Percentiles rank a stretch among this genome's conserved stretches.
phyloP scores from a whole-genome alignment of 257 asterid genomes.

The Sherardia arvensis region DNA sequence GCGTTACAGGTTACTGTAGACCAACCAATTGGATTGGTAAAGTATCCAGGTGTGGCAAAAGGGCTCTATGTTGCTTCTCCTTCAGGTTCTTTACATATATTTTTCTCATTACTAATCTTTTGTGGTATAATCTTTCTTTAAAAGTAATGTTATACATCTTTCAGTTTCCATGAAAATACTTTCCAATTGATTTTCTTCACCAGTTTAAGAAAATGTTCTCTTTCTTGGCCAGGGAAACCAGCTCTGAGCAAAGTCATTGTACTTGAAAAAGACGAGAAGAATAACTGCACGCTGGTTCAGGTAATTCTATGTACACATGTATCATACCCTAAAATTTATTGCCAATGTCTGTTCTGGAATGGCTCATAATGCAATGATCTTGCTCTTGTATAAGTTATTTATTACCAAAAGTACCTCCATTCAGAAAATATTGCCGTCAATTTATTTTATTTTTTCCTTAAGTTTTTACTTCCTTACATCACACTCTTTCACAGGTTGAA shows the following conservation, averaged over 20 bases:
- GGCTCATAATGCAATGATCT: background rate
- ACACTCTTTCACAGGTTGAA: conserved; percentile 43
- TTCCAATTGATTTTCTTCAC: background rate
- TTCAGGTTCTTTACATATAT: conserved; percentile 44
- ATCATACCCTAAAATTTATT: background rate
- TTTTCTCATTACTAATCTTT: background rate
- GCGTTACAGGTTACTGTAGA: conserved; percentile 50
- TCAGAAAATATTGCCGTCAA: background rate
- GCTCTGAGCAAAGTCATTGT: conserved; percentile 67
- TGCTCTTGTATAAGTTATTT: background rate
- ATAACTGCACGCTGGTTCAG: conserved; percentile 71
- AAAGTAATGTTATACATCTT: background rate
- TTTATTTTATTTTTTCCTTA: background rate
- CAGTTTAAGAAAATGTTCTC: conserved; percentile 3
- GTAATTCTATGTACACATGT: conserved; percentile 26
- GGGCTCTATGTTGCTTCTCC: conserved; percentile 92
- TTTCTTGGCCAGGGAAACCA: conserved; percentile 63
- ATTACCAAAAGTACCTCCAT: background rate
- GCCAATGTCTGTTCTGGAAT: background rate
- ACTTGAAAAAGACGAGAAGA: conserved; percentile 58
- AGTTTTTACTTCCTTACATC: background rate
- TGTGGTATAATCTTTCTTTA: background rate
- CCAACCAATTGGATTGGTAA: conserved; percentile 86
- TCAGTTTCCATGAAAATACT: background rate
- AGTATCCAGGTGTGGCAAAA: conserved; percentile 88